These are phyloP conservation scores for Xylaria cubensis DNA, from an alignment of 495 filamentous ascomycete genomes.

Conservation along the genomic window DNA sequence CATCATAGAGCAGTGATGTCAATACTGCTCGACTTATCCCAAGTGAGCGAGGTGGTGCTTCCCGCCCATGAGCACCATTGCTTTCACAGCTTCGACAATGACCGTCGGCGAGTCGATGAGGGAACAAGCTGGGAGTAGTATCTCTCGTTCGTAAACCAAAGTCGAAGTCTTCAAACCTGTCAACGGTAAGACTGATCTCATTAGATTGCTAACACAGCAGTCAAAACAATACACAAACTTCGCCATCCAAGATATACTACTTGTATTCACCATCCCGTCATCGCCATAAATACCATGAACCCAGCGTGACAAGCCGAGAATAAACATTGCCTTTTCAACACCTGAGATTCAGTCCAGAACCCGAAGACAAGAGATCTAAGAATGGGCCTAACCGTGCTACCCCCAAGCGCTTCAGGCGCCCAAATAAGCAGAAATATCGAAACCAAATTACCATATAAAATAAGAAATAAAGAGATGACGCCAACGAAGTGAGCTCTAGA, in stretches of 20 bases:
- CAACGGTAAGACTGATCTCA: background rate
- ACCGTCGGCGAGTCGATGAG: background rate
- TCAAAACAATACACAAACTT: slow-evolving; percentile 1
- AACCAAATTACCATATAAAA: background rate
- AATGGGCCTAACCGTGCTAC: background rate
- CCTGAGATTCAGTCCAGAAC: background rate
- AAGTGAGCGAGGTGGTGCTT: background rate
- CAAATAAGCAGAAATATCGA: background rate
- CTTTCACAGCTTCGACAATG: background rate
- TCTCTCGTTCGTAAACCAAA: background rate
- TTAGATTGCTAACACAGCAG: slow-evolving; percentile 6
- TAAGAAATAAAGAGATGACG: background rate
- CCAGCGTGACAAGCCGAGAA: background rate
- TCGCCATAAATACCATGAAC: background rate
- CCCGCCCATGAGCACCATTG: background rate
- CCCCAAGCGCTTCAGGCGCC: background rate
- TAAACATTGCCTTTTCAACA: background rate
- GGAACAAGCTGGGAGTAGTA: background rate
- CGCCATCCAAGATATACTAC: background rate
- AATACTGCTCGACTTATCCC: background rate
- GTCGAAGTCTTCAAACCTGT: background rate
- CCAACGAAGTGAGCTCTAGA: background rate
- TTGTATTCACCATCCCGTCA: background rate
- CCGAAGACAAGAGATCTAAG: background rate
- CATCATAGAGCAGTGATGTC: background rate